A percentile compares a stretch with the other conserved stretches of the same genome.
Conservation (phyloP, 805 yeast genomes). For the Metschnikowia corniflorae region DNA sequence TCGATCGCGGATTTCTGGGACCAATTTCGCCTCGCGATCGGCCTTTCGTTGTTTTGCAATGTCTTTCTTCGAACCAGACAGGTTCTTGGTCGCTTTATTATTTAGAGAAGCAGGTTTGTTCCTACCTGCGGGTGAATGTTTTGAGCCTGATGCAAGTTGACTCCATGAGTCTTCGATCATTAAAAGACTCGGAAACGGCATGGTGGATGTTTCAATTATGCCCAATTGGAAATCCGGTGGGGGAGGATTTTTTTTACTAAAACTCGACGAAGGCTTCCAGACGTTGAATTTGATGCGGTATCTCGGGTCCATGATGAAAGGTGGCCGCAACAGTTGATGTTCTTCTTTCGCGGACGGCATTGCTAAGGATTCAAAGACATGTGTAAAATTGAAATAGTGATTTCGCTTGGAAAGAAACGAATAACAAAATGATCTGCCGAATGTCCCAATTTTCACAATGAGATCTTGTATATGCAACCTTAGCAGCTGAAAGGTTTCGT, state of each 20-base stretch:
- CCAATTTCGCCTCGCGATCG: conserved; percentile 28
- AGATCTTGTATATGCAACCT: too few species aligned
- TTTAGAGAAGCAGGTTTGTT: too few species aligned
- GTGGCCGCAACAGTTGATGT: conserved; percentile 2
- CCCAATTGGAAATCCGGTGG: conserved; percentile 72
- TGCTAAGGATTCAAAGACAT: conserved; percentile 21
- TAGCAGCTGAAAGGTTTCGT: too few species aligned
- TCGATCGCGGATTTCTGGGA: conserved; percentile 21
- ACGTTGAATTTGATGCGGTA: conserved; percentile 53
- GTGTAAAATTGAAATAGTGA: conserved; percentile 27
- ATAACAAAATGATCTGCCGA: not conserved
- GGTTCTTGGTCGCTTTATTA: too few species aligned
- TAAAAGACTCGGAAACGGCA: conserved; percentile 43
- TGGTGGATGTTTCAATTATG: conserved; percentile 46
- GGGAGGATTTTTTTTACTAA: conserved; percentile 67
- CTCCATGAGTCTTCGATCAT: conserved; percentile 37
- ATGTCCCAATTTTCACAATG: conserved; percentile 1
- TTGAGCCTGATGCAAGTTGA: conserved; percentile 24
- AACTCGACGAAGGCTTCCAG: conserved; percentile 79
- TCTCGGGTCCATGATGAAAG: conserved; percentile 7
- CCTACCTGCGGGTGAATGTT: too few species aligned
- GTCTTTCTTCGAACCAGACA: too few species aligned
- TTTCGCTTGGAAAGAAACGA: not conserved
- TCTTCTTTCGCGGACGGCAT: too few species aligned
- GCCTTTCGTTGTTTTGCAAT: conserved; percentile 22